Evolutionary conservation across 164 flowering plant species (phyloP), one percentile per base, ranked within the genome.

Genomic region (Malania oleifera): DNA sequence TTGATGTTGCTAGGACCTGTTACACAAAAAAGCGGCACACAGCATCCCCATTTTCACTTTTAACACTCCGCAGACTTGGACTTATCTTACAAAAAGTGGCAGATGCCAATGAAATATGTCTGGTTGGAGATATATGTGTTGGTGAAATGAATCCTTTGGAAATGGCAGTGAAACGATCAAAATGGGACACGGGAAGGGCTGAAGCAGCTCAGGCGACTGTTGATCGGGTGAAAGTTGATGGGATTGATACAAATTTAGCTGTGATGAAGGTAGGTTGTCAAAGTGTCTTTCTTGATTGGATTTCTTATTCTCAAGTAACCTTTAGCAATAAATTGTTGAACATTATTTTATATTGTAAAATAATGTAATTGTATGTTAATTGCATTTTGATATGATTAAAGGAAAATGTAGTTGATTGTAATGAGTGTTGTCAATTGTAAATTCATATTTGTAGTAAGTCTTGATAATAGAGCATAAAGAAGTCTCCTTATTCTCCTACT

Each of bases 181-280:
- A 27, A 27, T 50, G 28, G 28, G 34, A 50, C 34, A 5, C 18
- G 13, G 53, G 53, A 13, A 27, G 53, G 53, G 34, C 53, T 23
- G 53, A 23, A 24, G 53, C 53, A 3, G 53, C 53, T 14, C 29
- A 50, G 18, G 53, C 53, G 8, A 50, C 53, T 24, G 34, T 27
- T 24, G 29, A 50, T 15, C 53, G 24, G n/a, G 53, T 50, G 28
- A 50, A 50, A 50, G 12, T 50, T 24, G 53, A 50, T 27, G 53
- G 53, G n/a, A 50, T 50, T 15, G 29, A 50, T 27, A 50, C 53
- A 24, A 50, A 50, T 24, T 50, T 50, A 24, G 53, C 53, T 25
- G 29, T 50, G 5, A 24, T 50, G 53, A 50, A 50, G 53, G 53
- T 50, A 23, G 3, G 24, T 50, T 12, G 2, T 22, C 3, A 18